Base-by-base conservation (phyloP, 2,329 filamentous ascomycete species). In the Chrysosporium queenslandicum region DNA sequence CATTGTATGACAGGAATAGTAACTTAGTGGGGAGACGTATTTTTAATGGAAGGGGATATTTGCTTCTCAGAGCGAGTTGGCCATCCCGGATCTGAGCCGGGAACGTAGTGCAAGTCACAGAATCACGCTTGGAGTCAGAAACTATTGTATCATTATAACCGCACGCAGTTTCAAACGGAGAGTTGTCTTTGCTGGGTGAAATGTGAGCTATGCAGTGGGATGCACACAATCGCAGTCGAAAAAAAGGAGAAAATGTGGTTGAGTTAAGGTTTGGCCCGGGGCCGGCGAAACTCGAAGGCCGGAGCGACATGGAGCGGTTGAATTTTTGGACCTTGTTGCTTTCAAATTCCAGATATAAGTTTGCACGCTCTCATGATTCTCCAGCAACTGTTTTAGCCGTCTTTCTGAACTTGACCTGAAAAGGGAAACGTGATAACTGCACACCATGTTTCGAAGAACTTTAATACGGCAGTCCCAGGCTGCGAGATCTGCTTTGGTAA, bases 391-490 rank as follows among this genome's bases (percentile, higher is more conserved):
- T n/a, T 18, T 46, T 12, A 23, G 1, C 11, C n/a, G 29, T 25
- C 7, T 18, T 4, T 27, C 7, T 23, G 20, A 2, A 14, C 29
- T 43, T 18, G 18, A 16, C 16, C n/a, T 21, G 25, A 23, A 14
- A 39, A 12, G n/a, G 34, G 1, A 16, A 18, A 37, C 12, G 27
- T 32, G n/a, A n/a, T 1, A 36, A 21, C 21, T 11, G 23, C 32
- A n/a, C 20, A 53, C 14, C 53, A 74, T 74, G 71, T 66, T 74
- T 60, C 67, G 69, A 58, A 66, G 67, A 60, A 63, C 66, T 51
- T 55, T 73, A 50, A 56, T 73, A 54, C 67, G 69, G 66, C 70
- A 72, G 59, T 64, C 64, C 49, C 67, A 67, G 61, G 66, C 64
- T 53, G 62, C 63, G 50, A 64, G 64, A 58, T 68, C 68, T 53